phyloP scores from a whole-genome alignment of 2,329 filamentous ascomycete genomes.

The Arthroderma sp. region DNA sequence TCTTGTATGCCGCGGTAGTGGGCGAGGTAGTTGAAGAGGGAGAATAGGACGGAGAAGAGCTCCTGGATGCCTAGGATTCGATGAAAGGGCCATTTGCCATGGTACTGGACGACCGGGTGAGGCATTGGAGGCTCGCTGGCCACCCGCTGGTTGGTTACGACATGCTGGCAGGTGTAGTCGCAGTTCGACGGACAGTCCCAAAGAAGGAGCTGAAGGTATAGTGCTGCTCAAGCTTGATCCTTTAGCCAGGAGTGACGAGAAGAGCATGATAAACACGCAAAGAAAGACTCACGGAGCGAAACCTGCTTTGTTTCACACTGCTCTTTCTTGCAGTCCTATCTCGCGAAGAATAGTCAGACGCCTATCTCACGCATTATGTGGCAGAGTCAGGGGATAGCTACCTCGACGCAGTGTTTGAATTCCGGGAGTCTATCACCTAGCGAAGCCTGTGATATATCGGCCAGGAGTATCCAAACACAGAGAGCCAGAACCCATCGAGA shows the following conservation, averaged over 20 bases:
- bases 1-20: slow-evolving; percentile 66
- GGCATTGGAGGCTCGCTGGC: slow-evolving; percentile 51
- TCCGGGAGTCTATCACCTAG: slow-evolving; percentile 74
- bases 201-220: slow-evolving; percentile 73
- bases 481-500: slow-evolving; percentile 21
- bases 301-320: slow-evolving; percentile 62
- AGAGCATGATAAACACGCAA: background rate
- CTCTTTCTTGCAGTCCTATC: slow-evolving; percentile 63
- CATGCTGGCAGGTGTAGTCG: slow-evolving; percentile 95
- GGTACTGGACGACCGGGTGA: slow-evolving; percentile 71
- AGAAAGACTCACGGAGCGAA: slow-evolving; percentile 53
- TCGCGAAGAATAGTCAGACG: background rate
- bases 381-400: slow-evolving; percentile 35
- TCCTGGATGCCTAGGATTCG: slow-evolving; percentile 89
- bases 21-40: slow-evolving; percentile 76
- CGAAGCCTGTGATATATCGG: slow-evolving; percentile 49
- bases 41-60: slow-evolving; percentile 86
- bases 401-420: slow-evolving; percentile 76
- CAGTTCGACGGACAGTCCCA: slow-evolving; percentile 92
- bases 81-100: slow-evolving; percentile 97
- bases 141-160: slow-evolving; percentile 64
- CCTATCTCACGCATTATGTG: background rate
- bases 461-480: slow-evolving; percentile 24
- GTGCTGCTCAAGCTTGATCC: slow-evolving; percentile 41
- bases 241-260: background rate